Evolutionary conservation across 1,284 basidiomycete genomes (phyloP), one percentile per base, ranked within the genome.

Genomic region (Cutaneotrichosporon sp.): DNA sequence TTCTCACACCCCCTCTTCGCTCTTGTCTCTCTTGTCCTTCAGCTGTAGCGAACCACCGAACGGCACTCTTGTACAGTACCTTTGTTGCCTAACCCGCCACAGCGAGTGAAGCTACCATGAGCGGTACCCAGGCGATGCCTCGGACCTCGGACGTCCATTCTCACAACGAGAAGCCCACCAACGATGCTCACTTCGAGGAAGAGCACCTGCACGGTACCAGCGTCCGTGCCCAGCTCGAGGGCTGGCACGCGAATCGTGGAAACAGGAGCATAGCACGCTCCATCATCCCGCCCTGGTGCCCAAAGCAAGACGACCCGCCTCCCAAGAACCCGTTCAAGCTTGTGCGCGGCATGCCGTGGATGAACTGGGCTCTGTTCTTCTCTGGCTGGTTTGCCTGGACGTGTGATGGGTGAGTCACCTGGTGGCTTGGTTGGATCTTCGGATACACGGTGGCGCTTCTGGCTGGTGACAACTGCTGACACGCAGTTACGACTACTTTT

Each of bases 331-430:
- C 73, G 4, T 59, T 76, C 63, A 71, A 69, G 51, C 58, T 76
- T 26, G 34, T 79, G 49, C 58, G 70, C 35, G 67, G 70, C 46
- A 68, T 77, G 18, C 64, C 79, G 8, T 72, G 70, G 4, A 77
- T 75, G 67, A 68, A 79, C 52, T 80, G 79, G 78, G 65, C 74
- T 2, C 69, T 78, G 46, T 81, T 81, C 71, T 76, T 77, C 62
- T 75, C 76, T 35, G 74, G 79, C 4, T 80, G 83, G 63, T 82
- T 85, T 66, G 78, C 79, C 20, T 85, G 84, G 83, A 84, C 70
- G 5, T 75, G 71, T 43, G 62, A 63, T 45, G 65, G 59, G 39
- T 58, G 43, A 39, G 50, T 49, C 10, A 38, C 40, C 8, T 17
- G 21, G 13, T 40, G 23, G 20, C 17, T 34, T 3, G 46, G 17